A percentile compares a stretch with the other conserved stretches of the same genome.
These are phyloP conservation scores for Parathielavia appendiculata DNA, from an alignment of 495 filamentous ascomycete species.

Conservation along the genomic window DNA sequence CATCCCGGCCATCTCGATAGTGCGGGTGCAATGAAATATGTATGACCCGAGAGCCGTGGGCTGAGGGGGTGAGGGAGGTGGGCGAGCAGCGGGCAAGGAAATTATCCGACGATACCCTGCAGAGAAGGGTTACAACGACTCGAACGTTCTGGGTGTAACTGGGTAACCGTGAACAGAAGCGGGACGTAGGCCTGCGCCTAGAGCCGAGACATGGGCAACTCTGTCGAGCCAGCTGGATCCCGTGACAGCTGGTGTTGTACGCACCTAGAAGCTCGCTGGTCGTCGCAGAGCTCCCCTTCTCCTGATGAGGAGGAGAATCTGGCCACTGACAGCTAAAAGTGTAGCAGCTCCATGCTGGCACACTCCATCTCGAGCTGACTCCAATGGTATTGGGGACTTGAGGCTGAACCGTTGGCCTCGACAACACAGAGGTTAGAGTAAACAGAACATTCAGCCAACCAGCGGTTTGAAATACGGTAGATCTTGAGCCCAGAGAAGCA, in stretches of 20 bases:
- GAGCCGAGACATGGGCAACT: slow-evolving; percentile 6
- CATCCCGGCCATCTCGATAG: slow-evolving; percentile 11
- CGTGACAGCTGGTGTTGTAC: background rate
- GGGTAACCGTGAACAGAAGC: slow-evolving; percentile 2
- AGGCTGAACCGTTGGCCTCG: background rate
- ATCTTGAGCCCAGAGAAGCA: slow-evolving; percentile 4
- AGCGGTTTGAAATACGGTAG: background rate
- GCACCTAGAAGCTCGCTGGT: background rate
- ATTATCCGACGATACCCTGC: slow-evolving; percentile 9
- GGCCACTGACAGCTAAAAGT: background rate
- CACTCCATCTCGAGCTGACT: background rate
- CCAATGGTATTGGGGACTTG: background rate
- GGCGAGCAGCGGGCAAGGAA: background rate
- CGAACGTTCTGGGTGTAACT: slow-evolving; percentile 2
- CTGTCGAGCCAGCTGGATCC: background rate
- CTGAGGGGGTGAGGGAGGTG: background rate
- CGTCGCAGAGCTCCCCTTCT: background rate
- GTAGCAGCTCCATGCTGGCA: background rate
- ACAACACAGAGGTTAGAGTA: slow-evolving; percentile 6
- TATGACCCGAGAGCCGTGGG: slow-evolving; percentile 2
- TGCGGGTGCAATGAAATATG: slow-evolving; percentile 3
- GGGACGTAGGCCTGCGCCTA: background rate
- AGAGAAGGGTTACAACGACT: slow-evolving; percentile 7
- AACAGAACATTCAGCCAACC: slow-evolving; percentile 7
- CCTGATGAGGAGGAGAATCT: background rate